Conservation (phyloP, 1,139 yeast genomes). For the Kodamaea fungicola region DNA sequence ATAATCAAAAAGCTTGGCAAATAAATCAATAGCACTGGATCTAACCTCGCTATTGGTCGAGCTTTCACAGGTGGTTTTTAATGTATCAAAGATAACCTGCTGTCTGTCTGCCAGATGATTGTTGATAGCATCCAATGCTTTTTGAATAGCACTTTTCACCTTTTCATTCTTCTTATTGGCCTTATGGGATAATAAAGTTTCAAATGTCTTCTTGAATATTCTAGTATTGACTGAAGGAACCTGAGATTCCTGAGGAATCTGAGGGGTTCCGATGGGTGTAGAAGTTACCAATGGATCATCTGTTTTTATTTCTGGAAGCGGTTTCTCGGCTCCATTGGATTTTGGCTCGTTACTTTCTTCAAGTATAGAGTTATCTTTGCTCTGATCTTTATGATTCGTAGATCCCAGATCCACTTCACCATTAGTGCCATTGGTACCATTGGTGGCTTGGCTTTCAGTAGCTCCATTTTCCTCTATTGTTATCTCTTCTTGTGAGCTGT, state of each 20-base stretch:
- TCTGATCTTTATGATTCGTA: no score
- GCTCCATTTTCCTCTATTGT: no score
- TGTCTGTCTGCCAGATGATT: conserved; percentile 29
- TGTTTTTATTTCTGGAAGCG: neutral
- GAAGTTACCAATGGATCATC: neutral
- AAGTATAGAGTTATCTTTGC: no score
- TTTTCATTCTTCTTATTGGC: conserved; percentile 41
- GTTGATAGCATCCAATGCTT: conserved; percentile 35
- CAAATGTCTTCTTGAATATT: conserved; percentile 41
- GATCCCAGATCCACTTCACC: no score
- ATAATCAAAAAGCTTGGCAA: conserved; percentile 45
- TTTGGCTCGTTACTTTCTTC: neutral
- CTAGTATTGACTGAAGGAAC: conserved; percentile 26
- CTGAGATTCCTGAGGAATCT: neutral
- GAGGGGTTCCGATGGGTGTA: neutral
- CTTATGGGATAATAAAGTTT: conserved; percentile 30
- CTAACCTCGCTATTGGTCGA: conserved; percentile 29
- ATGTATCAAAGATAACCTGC: conserved; percentile 36
- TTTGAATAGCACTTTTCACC: conserved; percentile 29
- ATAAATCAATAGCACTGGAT: conserved; percentile 41
- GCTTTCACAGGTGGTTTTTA: conserved; percentile 38
- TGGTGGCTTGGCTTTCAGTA: no score
- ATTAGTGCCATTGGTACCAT: no score
- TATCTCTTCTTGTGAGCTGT: no score
- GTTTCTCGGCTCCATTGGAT: neutral